These are phyloP conservation scores for Colletotrichum chlorophyti DNA, from an alignment of 2,329 filamentous ascomycete genomes.

Conservation along the genomic window DNA sequence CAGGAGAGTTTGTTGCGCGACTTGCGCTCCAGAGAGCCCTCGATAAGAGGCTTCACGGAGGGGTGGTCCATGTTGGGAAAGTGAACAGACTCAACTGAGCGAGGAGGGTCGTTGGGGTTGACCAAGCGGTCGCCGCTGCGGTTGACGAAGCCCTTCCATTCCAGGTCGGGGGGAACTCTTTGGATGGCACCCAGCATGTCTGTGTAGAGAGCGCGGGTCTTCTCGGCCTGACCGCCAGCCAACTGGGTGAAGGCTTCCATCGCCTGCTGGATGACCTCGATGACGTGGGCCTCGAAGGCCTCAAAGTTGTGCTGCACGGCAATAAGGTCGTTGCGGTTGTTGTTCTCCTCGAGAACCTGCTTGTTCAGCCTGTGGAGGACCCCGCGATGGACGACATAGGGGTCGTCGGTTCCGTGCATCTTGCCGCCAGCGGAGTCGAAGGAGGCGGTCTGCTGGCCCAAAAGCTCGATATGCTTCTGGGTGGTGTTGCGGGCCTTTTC, in stretches of 20 bases:
- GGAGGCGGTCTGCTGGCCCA: constrained; percentile 83
- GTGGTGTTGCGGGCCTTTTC: constrained; percentile 86
- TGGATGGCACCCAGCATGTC: constrained; percentile 83
- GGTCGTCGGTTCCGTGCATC: constrained; percentile 77
- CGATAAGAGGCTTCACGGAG: constrained; percentile 82
- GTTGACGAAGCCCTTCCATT: constrained; percentile 85
- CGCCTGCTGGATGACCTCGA: constrained; percentile 82
- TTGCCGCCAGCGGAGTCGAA: constrained; percentile 80
- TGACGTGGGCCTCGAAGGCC: constrained; percentile 84
- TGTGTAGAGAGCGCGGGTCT: constrained; percentile 78
- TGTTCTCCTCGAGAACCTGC: constrained; percentile 95
- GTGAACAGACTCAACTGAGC: constrained; percentile 73
- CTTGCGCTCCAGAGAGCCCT: constrained; percentile 89
- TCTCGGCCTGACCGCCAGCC: constrained; percentile 81
- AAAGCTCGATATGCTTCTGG: constrained; percentile 94
- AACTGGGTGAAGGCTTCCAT: constrained; percentile 85
- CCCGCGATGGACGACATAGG: constrained; percentile 84
- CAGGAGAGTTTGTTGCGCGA: constrained; percentile 82
- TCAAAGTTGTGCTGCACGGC: constrained; percentile 90
- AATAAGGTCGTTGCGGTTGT: constrained; percentile 89
- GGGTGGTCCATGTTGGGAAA: constrained; percentile 91
- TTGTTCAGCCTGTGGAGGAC: constrained; percentile 85
- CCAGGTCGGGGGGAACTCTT: constrained; percentile 81
- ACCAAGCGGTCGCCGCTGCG: constrained; percentile 77
- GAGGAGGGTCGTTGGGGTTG: constrained; percentile 76